A percentile compares a stretch with the other conserved stretches of the same genome.
These are phyloP conservation scores for Cladosporium sp. DNA, from an alignment of 2,329 filamentous ascomycete species.

Conservation along the genomic window DNA sequence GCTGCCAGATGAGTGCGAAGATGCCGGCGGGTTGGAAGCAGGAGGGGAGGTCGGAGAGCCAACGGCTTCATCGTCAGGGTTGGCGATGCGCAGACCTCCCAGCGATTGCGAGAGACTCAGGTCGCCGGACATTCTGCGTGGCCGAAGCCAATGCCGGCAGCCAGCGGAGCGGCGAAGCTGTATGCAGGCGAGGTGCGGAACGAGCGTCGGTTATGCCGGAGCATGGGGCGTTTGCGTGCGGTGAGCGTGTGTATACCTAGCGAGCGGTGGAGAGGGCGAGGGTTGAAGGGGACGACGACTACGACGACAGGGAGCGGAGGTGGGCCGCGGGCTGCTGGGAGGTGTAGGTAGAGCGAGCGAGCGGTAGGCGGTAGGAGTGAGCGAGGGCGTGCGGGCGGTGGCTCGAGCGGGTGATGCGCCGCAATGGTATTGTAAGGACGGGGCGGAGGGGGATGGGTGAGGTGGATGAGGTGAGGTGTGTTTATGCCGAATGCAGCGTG, in stretches of 20 bases:
- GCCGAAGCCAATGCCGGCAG: conserved; percentile 12
- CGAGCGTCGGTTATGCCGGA: conserved; percentile 3
- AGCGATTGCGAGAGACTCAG: conserved; percentile 87
- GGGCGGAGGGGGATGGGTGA: too few species aligned
- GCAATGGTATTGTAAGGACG: too few species aligned
- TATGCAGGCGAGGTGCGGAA: conserved; percentile 4
- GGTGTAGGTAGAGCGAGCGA: neutral
- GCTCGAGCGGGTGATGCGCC: too few species aligned
- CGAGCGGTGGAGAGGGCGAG: conserved; percentile 11
- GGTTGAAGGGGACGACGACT: neutral
- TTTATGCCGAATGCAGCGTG: too few species aligned
- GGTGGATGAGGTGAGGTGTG: too few species aligned
- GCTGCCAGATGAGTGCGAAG: conserved; percentile 32
- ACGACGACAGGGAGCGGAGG: conserved; percentile 1
- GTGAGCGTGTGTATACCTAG: conserved; percentile 14
- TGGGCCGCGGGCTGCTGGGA: neutral
- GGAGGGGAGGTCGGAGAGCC: conserved; percentile 17
- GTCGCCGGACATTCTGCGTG: conserved; percentile 52
- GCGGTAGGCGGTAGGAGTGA: neutral
- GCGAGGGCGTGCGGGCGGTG: neutral
- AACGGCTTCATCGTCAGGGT: conserved; percentile 69
- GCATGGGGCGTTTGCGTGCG: conserved; percentile 15
- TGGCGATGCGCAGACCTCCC: conserved; percentile 92
- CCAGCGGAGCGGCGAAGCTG: conserved; percentile 1
- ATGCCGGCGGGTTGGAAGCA: conserved; percentile 22